Evolutionary conservation across 2,329 filamentous ascomycete species (phyloP).

Genomic region (Emmonsia crescens): DNA sequence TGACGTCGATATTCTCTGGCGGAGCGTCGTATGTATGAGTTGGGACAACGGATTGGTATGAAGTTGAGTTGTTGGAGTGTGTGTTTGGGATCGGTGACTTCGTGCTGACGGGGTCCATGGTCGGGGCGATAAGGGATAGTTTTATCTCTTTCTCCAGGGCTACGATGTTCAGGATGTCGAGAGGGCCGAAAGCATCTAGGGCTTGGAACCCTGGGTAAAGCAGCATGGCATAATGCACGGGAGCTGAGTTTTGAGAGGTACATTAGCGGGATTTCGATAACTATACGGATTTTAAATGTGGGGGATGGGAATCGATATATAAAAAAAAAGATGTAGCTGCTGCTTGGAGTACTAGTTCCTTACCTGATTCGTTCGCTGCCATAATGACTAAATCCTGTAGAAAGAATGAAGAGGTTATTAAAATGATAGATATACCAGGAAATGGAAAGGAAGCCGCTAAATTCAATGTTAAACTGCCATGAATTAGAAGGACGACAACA

Average conservation of each 20-base stretch:
- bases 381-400: not conserved
- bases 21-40: slow-evolving; percentile 46
- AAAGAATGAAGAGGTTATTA: not conserved
- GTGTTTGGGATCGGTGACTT: slow-evolving; percentile 12
- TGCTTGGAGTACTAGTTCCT: not conserved
- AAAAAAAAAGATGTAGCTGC: too few relatives aligned
- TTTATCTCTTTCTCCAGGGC: slow-evolving; percentile 15
- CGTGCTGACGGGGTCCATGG: slow-evolving; percentile 24
- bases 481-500: not conserved
- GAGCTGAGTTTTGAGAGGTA: not conserved
- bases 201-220: slow-evolving; percentile 35
- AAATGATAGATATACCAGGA: not conserved
- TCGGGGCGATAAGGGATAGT: slow-evolving; percentile 23
- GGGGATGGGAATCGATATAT: too few relatives aligned
- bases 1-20: slow-evolving; percentile 45
- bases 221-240: slow-evolving; percentile 14
- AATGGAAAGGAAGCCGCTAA: not conserved
- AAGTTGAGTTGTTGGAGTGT: slow-evolving; percentile 15
- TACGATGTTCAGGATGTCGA: slow-evolving; percentile 35
- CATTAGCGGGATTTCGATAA: not conserved
- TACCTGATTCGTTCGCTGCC: not conserved
- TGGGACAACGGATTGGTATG: slow-evolving; percentile 33
- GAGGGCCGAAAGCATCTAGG: slow-evolving; percentile 36
- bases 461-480: not conserved
- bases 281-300: too few relatives aligned